These are phyloP conservation scores for Quercus gilva DNA, from an alignment of 306 rosid species.

Conservation along the genomic window DNA sequence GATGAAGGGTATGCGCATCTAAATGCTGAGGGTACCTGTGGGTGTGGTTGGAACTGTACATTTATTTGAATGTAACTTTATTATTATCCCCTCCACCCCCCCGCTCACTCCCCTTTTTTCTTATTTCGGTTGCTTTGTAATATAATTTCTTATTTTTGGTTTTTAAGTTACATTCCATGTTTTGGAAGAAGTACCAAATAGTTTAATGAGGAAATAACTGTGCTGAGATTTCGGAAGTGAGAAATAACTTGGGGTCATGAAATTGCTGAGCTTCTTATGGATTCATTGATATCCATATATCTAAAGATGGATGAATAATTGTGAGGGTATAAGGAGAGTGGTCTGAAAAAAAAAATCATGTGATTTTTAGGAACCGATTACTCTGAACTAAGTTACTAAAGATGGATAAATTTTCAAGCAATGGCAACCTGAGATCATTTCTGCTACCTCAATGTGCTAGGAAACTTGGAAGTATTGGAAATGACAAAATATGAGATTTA, in stretches of 20 bases:
- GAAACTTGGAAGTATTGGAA: too few relatives aligned
- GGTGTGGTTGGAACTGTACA: slow-evolving; percentile 1
- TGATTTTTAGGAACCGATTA: too few relatives aligned
- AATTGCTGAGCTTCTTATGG: background rate
- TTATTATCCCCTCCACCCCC: background rate
- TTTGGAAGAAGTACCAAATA: background rate
- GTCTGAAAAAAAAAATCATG: background rate
- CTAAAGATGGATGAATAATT: background rate
- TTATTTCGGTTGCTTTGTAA: background rate
- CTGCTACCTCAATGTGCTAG: too few relatives aligned
- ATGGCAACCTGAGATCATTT: too few relatives aligned
- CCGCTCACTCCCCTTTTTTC: background rate
- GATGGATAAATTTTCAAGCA: too few relatives aligned
- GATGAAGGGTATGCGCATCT: slow-evolving; percentile 1
- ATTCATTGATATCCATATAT: background rate
- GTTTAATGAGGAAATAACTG: background rate
- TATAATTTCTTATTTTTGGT: background rate
- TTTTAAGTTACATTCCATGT: background rate
- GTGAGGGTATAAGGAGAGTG: background rate
- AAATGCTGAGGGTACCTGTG: slow-evolving; percentile 9
- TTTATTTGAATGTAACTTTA: background rate
- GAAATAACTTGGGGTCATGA: background rate
- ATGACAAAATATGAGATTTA: too few relatives aligned
- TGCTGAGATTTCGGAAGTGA: background rate
- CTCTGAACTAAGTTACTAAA: too few relatives aligned